A percentile compares a stretch with the other conserved stretches of the same genome.
Evolutionary conservation across 2,329 filamentous ascomycete genomes (phyloP).

Genomic region (Colletotrichum echinochloae): DNA sequence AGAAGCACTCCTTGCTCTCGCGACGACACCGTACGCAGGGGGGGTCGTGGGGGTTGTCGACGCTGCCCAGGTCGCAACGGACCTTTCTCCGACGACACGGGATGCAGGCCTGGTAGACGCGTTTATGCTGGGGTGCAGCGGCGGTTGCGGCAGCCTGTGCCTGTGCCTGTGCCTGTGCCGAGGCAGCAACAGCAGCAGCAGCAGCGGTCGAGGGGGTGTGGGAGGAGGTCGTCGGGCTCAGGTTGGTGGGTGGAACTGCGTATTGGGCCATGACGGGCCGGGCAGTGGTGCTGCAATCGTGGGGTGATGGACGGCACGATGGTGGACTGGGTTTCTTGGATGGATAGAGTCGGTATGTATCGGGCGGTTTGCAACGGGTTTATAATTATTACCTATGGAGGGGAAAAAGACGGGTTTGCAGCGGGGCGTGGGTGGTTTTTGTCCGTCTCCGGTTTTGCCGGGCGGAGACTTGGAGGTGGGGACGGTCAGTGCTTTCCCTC

Average conservation of each 20-base stretch:
- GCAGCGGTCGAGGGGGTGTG: slow-evolving; percentile 40
- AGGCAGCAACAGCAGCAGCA: slow-evolving; percentile 37
- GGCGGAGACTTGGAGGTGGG: slow-evolving; percentile 1
- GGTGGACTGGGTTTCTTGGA: slow-evolving; percentile 37
- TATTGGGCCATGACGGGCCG: slow-evolving; percentile 46
- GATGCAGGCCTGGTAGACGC: slow-evolving; percentile 73
- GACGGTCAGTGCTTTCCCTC: slow-evolving; percentile 17
- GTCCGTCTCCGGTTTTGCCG: slow-evolving; percentile 24
- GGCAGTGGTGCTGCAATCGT: slow-evolving; percentile 32
- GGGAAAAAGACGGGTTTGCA: slow-evolving; percentile 40
- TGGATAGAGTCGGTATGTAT: slow-evolving; percentile 41
- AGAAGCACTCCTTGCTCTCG: slow-evolving; percentile 97
- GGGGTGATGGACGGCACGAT: slow-evolving; percentile 36
- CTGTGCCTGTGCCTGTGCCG: slow-evolving; percentile 18
- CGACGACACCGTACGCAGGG: slow-evolving; percentile 94
- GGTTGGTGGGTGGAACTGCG: slow-evolving; percentile 38
- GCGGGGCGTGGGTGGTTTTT: slow-evolving; percentile 38
- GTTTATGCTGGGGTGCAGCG: slow-evolving; percentile 62
- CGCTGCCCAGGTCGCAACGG: slow-evolving; percentile 74
- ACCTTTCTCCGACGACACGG: slow-evolving; percentile 72
- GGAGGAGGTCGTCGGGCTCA: slow-evolving; percentile 39
- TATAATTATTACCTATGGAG: too few species aligned
- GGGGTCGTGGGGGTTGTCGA: slow-evolving; percentile 94
- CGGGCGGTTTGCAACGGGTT: slow-evolving; percentile 49
- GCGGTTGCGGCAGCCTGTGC: slow-evolving; percentile 18